Conservation (phyloP, 1,284 basidiomycete species). For the Cutaneotrichosporon cavernicola region DNA sequence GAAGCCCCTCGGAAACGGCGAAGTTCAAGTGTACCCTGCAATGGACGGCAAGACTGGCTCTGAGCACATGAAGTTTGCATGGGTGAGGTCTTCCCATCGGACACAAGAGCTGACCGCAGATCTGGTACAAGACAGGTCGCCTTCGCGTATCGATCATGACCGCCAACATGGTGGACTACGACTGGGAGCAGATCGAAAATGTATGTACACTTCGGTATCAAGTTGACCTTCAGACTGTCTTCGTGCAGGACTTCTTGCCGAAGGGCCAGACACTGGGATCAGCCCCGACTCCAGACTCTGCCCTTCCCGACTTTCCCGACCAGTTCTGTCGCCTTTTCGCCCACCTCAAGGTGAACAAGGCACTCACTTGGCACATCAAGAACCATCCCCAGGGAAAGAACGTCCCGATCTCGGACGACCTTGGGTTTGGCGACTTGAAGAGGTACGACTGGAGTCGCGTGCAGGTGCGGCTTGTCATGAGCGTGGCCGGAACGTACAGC, state of each 20-base stretch:
- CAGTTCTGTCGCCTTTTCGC: constrained; percentile 44
- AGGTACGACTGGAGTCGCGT: constrained; percentile 50
- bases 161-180: constrained; percentile 50
- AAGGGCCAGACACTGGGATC: constrained; percentile 1
- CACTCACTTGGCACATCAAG: constrained; percentile 31
- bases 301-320: constrained; percentile 35
- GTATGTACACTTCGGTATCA: constrained; percentile 25
- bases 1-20: constrained; percentile 32
- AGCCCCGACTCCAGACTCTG: neutral
- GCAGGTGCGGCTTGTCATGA: constrained; percentile 47
- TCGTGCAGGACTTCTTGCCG: constrained; percentile 51
- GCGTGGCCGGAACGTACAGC: constrained; percentile 41
- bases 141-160: constrained; percentile 48
- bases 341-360: constrained; percentile 45
- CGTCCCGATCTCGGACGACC: constrained; percentile 32
- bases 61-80: constrained; percentile 50
- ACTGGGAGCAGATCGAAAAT: constrained; percentile 52
- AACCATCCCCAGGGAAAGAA: constrained; percentile 33
- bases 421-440: constrained; percentile 27
- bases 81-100: constrained; percentile 29
- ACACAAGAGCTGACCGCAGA: constrained; percentile 25
- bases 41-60: constrained; percentile 39
- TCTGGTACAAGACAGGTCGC: constrained; percentile 52
- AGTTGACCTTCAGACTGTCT: constrained; percentile 41
- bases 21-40: constrained; percentile 39